These are phyloP conservation scores for Capronia epimyces DNA, from an alignment of 2,329 filamentous ascomycete genomes.

Conservation along the genomic window DNA sequence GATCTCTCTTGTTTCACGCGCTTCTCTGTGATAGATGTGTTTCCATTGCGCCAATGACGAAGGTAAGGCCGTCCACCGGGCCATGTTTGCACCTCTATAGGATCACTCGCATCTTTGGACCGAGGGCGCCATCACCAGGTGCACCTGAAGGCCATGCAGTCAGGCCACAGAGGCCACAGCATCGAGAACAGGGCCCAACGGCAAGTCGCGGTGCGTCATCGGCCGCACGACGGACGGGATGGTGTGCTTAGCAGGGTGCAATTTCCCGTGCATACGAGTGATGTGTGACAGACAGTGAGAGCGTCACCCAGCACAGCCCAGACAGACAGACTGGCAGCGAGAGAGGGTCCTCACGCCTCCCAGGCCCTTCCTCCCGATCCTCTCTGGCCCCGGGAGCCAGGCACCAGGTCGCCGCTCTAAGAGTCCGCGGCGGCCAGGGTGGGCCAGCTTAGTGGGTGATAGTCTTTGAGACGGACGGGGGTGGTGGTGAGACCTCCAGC, in stretches of 20 bases:
- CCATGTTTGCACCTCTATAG: conserved; percentile 8
- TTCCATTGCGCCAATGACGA: conserved; percentile 9
- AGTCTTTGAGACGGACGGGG: conserved; percentile 27
- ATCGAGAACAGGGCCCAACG: not conserved
- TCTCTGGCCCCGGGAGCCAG: conserved; percentile 1
- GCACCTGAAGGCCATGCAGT: conserved; percentile 2
- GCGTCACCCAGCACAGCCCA: conserved; percentile 24
- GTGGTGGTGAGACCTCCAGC: conserved; percentile 21
- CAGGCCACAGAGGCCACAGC: not conserved
- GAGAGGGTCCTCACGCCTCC: not conserved
- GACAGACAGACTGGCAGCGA: not conserved
- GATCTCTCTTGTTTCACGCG: conserved; percentile 7
- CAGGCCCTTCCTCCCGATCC: not conserved
- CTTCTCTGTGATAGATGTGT: conserved; percentile 15
- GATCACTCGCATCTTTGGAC: conserved; percentile 2
- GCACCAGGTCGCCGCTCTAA: conserved; percentile 21
- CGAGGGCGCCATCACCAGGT: not conserved
- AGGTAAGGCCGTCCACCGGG: conserved; percentile 6
- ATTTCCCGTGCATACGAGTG: conserved; percentile 26
- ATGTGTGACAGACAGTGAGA: conserved; percentile 21
- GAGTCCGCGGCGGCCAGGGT: conserved; percentile 16
- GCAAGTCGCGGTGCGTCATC: conserved; percentile 18
- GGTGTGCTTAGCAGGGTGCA: conserved; percentile 23
- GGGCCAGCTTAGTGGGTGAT: conserved; percentile 28
- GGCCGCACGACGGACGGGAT: conserved; percentile 1